A percentile compares a stretch with the other conserved stretches of the same genome.
phyloP scores from a whole-genome alignment of 23 red algal genomes.

The Gracilaria domingensis region DNA sequence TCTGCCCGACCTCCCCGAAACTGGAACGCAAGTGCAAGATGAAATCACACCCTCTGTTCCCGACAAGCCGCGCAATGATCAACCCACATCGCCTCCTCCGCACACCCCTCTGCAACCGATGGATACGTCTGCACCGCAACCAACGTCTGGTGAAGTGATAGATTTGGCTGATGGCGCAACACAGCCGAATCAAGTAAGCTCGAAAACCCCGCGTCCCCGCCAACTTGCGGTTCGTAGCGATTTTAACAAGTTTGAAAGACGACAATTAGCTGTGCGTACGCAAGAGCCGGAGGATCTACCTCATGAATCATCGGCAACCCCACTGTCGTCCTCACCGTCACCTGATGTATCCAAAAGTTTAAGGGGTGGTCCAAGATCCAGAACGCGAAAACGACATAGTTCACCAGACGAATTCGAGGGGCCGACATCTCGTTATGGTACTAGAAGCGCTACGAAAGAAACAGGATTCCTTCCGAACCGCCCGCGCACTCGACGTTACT shows the following conservation, averaged over 20 bases:
- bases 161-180: not conserved
- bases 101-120: not conserved
- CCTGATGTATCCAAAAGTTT: constrained; percentile 24
- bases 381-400: not conserved
- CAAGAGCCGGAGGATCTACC: not conserved
- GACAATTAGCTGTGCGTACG: constrained; percentile 20
- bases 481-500: not conserved
- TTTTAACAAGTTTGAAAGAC: constrained; percentile 3
- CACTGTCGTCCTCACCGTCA: not conserved
- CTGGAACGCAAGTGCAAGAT: not conserved
- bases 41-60: not conserved
- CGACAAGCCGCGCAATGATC: not conserved
- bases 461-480: not conserved
- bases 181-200: constrained; percentile 15
- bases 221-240: constrained; percentile 26
- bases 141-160: not conserved
- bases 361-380: not conserved
- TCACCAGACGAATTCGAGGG: constrained; percentile 16
- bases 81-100: not conserved
- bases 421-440: not conserved
- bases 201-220: not conserved
- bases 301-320: not conserved
- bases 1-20: not conserved
- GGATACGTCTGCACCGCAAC: not conserved
- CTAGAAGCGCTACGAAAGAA: constrained; percentile 29